Conservation (phyloP, 2,329 filamentous ascomycete genomes). For the Arachnomyces sp. region DNA sequence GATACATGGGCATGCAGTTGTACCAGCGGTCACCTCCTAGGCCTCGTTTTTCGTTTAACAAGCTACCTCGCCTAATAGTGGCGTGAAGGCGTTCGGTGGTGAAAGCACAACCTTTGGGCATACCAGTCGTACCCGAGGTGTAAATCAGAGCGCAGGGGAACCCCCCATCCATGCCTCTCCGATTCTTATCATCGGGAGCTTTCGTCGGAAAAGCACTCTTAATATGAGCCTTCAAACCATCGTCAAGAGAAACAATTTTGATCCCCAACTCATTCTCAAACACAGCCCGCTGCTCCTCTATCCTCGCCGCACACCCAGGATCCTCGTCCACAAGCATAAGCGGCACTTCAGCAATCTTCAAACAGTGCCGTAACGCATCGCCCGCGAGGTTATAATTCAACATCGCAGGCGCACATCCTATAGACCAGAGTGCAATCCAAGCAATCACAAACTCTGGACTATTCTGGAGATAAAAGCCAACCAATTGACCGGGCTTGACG, state of each 20-base stretch:
- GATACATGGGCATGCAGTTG: slow-evolving; percentile 70
- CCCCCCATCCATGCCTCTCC: slow-evolving; percentile 43
- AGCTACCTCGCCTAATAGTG: slow-evolving; percentile 25
- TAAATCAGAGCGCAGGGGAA: slow-evolving; percentile 62
- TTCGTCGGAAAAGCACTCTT: slow-evolving; percentile 40
- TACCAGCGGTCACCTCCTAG: slow-evolving; percentile 56
- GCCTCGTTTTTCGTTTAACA: slow-evolving; percentile 21
- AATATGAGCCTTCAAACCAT: slow-evolving; percentile 41
- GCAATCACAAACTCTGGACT: slow-evolving; percentile 59
- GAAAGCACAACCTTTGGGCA: slow-evolving; percentile 64
- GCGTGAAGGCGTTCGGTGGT: slow-evolving; percentile 43
- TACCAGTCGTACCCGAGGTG: slow-evolving; percentile 67
- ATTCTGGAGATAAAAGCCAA: slow-evolving; percentile 61
- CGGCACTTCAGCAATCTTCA: slow-evolving; percentile 50
- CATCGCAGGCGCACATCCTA: slow-evolving; percentile 62
- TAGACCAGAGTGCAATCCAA: slow-evolving; percentile 57
- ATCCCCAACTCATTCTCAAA: slow-evolving; percentile 53
- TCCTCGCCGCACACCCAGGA: slow-evolving; percentile 45
- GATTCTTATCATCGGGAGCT: slow-evolving; percentile 49
- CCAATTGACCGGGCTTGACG: slow-evolving; percentile 53
- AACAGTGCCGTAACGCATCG: slow-evolving; percentile 58
- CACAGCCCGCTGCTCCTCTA: slow-evolving; percentile 44
- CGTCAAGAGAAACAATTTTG: slow-evolving; percentile 48
- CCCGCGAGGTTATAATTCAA: slow-evolving; percentile 64
- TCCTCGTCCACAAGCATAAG: slow-evolving; percentile 55